Percentiles rank a stretch among this genome's conserved stretches.
Evolutionary conservation across 495 filamentous ascomycete species (phyloP).

Genomic region (Talaromyces trachyspermus): DNA sequence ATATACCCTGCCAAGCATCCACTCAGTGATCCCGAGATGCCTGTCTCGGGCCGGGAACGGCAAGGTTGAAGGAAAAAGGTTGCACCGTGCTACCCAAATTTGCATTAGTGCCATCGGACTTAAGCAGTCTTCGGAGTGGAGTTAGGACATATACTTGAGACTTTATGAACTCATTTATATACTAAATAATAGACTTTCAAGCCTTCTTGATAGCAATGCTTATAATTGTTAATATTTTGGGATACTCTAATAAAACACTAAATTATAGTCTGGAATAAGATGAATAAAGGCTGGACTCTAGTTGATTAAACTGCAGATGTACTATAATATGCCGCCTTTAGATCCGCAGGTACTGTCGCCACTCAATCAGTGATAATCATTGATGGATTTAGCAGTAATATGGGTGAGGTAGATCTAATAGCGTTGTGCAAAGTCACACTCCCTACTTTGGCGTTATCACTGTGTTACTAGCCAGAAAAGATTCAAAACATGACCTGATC

Average conservation of each 20-base stretch:
- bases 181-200: slow-evolving; percentile 49
- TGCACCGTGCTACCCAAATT: no score
- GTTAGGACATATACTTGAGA: no score
- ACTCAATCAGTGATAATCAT: slow-evolving; percentile 39
- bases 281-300: slow-evolving; percentile 35
- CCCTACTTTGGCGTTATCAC: slow-evolving; percentile 39
- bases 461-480: slow-evolving; percentile 25
- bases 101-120: no score
- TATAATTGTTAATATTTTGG: slow-evolving; percentile 40
- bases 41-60: no score
- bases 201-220: slow-evolving; percentile 46
- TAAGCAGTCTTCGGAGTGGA: no score
- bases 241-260: slow-evolving; percentile 24
- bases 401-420: not conserved
- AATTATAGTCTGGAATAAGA: slow-evolving; percentile 27
- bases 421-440: slow-evolving; percentile 27
- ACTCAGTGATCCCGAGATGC: no score
- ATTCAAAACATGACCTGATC: slow-evolving; percentile 6
- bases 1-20: no score
- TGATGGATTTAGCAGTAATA: slow-evolving; percentile 23
- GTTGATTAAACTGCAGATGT: slow-evolving; percentile 34
- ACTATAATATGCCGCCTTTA: slow-evolving; percentile 29
- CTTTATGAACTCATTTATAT: slow-evolving; percentile 30
- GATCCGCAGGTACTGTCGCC: slow-evolving; percentile 41
- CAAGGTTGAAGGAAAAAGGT: no score